Conservation (phyloP, 176 grass and related monocot genomes). For the Pharus latifolius region DNA sequence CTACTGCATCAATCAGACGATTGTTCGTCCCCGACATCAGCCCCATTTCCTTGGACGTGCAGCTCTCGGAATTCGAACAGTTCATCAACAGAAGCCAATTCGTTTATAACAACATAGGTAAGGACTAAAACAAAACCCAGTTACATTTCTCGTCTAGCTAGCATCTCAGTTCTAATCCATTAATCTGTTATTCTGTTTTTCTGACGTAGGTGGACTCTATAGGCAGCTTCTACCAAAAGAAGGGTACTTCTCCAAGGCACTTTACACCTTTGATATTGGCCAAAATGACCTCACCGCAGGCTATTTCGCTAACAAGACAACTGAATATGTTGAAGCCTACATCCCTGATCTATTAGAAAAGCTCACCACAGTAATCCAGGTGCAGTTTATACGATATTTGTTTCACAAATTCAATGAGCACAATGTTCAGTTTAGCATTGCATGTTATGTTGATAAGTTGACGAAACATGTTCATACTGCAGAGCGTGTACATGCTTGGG, state of each 20-base stretch:
- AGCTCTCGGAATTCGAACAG: slow-evolving; percentile 37
- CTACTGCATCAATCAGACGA: slow-evolving; percentile 65
- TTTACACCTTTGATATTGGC: slow-evolving; percentile 55
- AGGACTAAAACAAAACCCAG: background rate
- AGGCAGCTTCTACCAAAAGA: slow-evolving; percentile 25
- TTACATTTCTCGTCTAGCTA: background rate
- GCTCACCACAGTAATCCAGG: slow-evolving; percentile 34
- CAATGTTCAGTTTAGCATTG: too few relatives aligned
- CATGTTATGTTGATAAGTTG: too few relatives aligned
- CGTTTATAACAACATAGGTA: slow-evolving; percentile 16
- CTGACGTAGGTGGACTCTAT: slow-evolving; percentile 24
- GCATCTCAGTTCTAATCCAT: background rate
- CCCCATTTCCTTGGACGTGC: slow-evolving; percentile 39
- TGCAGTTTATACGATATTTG: background rate
- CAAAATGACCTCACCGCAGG: slow-evolving; percentile 52
- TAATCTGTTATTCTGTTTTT: background rate
- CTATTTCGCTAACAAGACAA: slow-evolving; percentile 41
- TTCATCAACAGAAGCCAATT: slow-evolving; percentile 38
- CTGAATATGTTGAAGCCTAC: slow-evolving; percentile 29
- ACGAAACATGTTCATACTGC: background rate
- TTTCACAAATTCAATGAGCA: background rate
- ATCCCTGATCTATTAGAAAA: slow-evolving; percentile 39
- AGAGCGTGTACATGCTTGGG: slow-evolving; percentile 2
- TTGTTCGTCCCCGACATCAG: slow-evolving; percentile 33
- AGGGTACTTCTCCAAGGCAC: slow-evolving; percentile 34